Evolutionary conservation across 768 basidiomycete genomes (phyloP).

Genomic region (Serpula lacrymans): DNA sequence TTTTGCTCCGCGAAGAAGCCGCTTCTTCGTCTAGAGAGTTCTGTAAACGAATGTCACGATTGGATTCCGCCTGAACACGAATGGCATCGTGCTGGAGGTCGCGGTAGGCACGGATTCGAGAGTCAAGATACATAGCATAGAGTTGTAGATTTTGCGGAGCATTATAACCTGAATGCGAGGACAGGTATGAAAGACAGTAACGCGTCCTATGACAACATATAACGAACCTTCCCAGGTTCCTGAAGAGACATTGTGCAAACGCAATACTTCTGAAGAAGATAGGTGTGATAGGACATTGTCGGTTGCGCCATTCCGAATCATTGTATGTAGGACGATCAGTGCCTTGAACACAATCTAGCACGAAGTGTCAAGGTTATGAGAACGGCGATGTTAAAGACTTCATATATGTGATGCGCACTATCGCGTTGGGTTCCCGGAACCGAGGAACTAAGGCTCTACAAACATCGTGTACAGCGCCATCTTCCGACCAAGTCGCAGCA

Average conservation of each 20-base stretch:
- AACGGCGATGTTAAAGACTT: not conserved
- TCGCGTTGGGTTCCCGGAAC: constrained; percentile 87
- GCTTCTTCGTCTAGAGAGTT: constrained; percentile 64
- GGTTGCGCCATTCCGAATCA: constrained; percentile 96
- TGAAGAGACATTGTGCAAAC: constrained; percentile 74
- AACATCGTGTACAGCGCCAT: constrained; percentile 90
- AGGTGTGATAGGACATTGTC: constrained; percentile 88
- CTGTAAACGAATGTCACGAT: constrained; percentile 71
- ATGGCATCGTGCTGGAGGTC: constrained; percentile 94
- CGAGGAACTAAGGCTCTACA: constrained; percentile 83
- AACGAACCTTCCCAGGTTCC: constrained; percentile 84
- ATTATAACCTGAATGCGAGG: constrained; percentile 59
- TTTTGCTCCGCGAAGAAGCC: constrained; percentile 30
- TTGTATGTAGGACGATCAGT: constrained; percentile 89
- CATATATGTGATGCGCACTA: constrained; percentile 50
- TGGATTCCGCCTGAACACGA: constrained; percentile 88
- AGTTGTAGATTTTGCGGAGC: constrained; percentile 82
- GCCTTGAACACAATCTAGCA: constrained; percentile 98
- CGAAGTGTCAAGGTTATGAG: not conserved
- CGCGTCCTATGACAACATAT: constrained; percentile 1
- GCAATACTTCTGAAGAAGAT: constrained; percentile 76
- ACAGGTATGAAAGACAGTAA: not conserved
- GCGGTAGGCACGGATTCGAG: constrained; percentile 81
- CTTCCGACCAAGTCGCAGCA: constrained; percentile 94
- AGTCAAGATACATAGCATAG: constrained; percentile 87